Evolutionary conservation across 441 rosid species (phyloP).

Genomic region (Pelargonium exstipulatum): DNA sequence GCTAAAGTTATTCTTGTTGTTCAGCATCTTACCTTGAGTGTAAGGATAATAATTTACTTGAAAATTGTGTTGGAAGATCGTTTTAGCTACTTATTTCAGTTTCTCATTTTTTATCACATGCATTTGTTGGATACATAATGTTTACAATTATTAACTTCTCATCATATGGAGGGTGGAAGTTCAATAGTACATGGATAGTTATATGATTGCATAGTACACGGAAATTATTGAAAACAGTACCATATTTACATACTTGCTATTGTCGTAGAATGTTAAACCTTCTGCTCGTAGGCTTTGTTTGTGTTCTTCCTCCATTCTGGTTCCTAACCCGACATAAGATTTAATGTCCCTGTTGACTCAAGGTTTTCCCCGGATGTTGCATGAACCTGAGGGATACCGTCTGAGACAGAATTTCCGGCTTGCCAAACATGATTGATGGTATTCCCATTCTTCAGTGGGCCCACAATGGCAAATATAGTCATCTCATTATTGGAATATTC

Average conservation of each 20-base stretch:
- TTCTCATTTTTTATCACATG: not conserved
- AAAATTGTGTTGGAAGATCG: not conserved
- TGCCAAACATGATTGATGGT: slow-evolving; percentile 33
- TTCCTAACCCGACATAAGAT: slow-evolving; percentile 18
- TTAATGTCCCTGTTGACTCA: slow-evolving; percentile 23
- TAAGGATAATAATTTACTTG: not conserved
- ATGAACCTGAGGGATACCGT: slow-evolving; percentile 25
- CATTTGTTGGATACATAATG: too few relatives aligned
- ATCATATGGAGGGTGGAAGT: too few relatives aligned
- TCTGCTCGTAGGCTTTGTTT: too few relatives aligned
- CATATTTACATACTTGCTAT: too few relatives aligned
- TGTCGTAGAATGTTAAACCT: too few relatives aligned
- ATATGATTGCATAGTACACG: not conserved
- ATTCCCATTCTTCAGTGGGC: slow-evolving; percentile 28
- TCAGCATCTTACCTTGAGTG: not conserved
- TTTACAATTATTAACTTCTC: too few relatives aligned
- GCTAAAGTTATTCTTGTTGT: not conserved
- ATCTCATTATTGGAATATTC: slow-evolving; percentile 22
- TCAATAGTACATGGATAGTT: too few relatives aligned
- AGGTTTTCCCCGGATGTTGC: slow-evolving; percentile 24
- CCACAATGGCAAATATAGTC: slow-evolving; percentile 27
- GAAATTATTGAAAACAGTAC: not conserved
- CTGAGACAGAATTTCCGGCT: slow-evolving; percentile 25
- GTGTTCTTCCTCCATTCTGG: not conserved
- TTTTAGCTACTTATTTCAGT: not conserved